Percentiles rank a stretch among this genome's conserved stretches.
Conservation (phyloP, 805 yeast species). For the Metahyphopichia silvanorum region DNA sequence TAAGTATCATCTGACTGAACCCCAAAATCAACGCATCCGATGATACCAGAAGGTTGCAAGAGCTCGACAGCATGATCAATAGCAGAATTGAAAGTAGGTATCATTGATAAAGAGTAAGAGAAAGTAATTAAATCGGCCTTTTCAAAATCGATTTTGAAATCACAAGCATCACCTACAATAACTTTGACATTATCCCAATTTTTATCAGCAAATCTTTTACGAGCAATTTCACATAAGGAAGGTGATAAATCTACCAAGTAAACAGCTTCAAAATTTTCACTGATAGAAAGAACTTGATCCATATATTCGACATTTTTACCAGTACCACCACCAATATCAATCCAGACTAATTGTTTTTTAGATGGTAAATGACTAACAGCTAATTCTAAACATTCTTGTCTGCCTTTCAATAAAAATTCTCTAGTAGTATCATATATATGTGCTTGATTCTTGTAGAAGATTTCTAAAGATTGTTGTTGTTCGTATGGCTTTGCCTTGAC, state of each 20-base stretch:
- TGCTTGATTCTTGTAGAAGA: slow-evolving; percentile 75
- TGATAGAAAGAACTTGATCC: slow-evolving; percentile 52
- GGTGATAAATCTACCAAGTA: slow-evolving; percentile 76
- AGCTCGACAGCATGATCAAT: slow-evolving; percentile 60
- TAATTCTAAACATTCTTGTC: slow-evolving; percentile 59
- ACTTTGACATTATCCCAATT: slow-evolving; percentile 61
- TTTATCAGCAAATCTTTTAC: slow-evolving; percentile 45
- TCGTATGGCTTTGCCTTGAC: slow-evolving; percentile 25
- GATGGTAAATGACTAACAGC: slow-evolving; percentile 55
- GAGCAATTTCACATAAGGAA: slow-evolving; percentile 71
- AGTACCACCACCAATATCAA: slow-evolving; percentile 85
- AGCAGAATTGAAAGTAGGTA: slow-evolving; percentile 77
- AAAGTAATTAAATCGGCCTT: slow-evolving; percentile 73
- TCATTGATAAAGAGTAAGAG: slow-evolving; percentile 82
- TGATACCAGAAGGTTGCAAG: slow-evolving; percentile 56
- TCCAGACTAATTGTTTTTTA: slow-evolving; percentile 55
- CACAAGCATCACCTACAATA: slow-evolving; percentile 72
- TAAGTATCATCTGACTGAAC: slow-evolving; percentile 65
- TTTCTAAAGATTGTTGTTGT: slow-evolving; percentile 63
- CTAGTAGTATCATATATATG: slow-evolving; percentile 74
- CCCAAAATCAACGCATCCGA: slow-evolving; percentile 78
- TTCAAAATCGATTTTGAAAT: slow-evolving; percentile 47
- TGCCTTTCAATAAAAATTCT: slow-evolving; percentile 61
- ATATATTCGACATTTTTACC: slow-evolving; percentile 79
- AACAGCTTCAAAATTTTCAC: slow-evolving; percentile 54